These are phyloP conservation scores for Rhazya stricta DNA, from an alignment of 257 asterid genomes.

Conservation along the genomic window DNA sequence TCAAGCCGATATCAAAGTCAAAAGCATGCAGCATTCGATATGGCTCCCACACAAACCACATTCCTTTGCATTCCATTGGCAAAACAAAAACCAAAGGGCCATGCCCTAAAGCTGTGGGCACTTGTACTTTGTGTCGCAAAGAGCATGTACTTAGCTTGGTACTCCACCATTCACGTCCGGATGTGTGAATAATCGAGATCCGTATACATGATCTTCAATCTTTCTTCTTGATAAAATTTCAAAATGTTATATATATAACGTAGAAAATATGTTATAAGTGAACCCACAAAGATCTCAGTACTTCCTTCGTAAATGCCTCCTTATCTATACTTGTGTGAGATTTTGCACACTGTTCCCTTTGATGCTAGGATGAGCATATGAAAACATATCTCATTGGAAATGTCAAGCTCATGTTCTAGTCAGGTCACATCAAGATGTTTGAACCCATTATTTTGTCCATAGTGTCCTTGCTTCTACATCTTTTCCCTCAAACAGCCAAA, in stretches of 20 bases:
- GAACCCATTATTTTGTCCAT: not conserved
- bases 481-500: not conserved
- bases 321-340: too few species aligned
- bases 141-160: not conserved
- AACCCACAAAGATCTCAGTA: too few species aligned
- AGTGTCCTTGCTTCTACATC: not conserved
- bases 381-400: constrained; percentile 4
- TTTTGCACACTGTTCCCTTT: too few species aligned
- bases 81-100: not conserved
- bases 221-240: too few species aligned
- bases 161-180: too few species aligned
- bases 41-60: constrained; percentile 12
- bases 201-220: too few species aligned
- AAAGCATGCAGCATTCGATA: not conserved
- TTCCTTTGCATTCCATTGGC: not conserved
- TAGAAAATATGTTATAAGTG: too few species aligned
- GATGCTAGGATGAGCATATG: too few species aligned
- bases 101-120: constrained; percentile 13
- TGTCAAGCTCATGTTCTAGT: not conserved
- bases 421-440: not conserved
- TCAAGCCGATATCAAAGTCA: constrained; percentile 8
- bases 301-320: too few species aligned
- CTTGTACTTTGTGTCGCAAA: not conserved
- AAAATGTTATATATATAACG: too few species aligned
- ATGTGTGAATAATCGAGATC: too few species aligned